Evolutionary conservation across 805 yeast species (phyloP), one percentile per base, ranked within the genome.

Genomic region (Ogataea sp.): DNA sequence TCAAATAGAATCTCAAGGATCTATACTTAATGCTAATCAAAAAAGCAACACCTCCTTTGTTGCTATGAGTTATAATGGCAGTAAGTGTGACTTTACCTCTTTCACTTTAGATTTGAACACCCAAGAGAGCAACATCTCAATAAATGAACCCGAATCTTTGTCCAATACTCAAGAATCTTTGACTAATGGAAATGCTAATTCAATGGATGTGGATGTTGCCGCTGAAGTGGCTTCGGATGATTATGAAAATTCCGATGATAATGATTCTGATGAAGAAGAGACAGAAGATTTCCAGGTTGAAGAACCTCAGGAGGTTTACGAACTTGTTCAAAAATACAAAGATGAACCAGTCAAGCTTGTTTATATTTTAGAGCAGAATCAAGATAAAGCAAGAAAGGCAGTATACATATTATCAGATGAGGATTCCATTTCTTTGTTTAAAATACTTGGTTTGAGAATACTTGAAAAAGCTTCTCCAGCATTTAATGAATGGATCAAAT

Each of bases 401-500:
- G 69, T 83, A 32, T 70, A 73, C 45, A 61, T 76, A 37, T 60
- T 84, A 31, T 71, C 68, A 23, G 66, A 73, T 7, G 54, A 60
- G 1, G 61, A 65, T 24, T 68, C 74, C 1, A 52, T 65, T 1
- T 46, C 50, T 5, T 49, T 83, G 3, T 68, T 77, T 50, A 75
- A 66, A 46, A 56, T 58, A 32, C 57, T 75, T 21, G 69, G 75
- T 3, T 64, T 64, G 29, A 61, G 66, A 37, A 58, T 80, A 33
- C 67, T 78, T 1, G 72, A 78, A 48, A 68, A 69, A 28, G 40
- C 37, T 10, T 65, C 78, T 6, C 73, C 71, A 5, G 68, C 68
- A 36, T 34, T 43, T 40, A 49, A 59, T 61, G 41, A 61, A 68
- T 90, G 97, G 96, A 66, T 89, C 38, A 83, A 84, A 57, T 86